Percentiles rank a stretch among this genome's conserved stretches.
Conservation (phyloP, 1,284 basidiomycete species). For the Tilletia horrida region DNA sequence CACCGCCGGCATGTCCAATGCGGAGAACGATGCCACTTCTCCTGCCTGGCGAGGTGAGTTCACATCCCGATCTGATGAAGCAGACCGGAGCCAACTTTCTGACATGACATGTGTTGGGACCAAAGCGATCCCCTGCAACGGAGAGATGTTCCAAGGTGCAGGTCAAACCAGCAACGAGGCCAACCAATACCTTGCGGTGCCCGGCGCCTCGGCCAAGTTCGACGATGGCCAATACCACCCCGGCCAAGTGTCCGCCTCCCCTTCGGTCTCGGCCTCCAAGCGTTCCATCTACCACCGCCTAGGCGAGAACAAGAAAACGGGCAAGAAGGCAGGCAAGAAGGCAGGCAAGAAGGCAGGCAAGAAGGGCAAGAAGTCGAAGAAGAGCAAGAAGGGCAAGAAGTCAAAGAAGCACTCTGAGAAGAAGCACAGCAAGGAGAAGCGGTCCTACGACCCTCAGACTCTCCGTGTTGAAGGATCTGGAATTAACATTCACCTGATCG, state of each 20-base stretch:
- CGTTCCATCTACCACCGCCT: constrained; percentile 12
- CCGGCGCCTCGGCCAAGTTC: background rate
- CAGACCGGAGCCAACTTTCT: background rate
- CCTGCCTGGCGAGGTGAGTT: constrained; percentile 11
- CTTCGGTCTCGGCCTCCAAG: background rate
- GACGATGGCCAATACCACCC: background rate
- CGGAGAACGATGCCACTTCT: constrained; percentile 1
- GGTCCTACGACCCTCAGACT: background rate
- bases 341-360: background rate
- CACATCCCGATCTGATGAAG: background rate
- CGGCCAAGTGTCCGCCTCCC: constrained; percentile 1
- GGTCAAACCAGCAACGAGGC: background rate
- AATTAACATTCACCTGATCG: constrained; percentile 8
- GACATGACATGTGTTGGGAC: background rate
- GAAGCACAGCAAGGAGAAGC: background rate
- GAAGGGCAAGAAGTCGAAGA: constrained; percentile 16
- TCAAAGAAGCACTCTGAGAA: background rate
- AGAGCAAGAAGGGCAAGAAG: constrained; percentile 18
- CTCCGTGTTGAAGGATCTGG: background rate
- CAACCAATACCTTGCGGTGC: constrained; percentile 6
- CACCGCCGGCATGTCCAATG: background rate
- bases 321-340: constrained; percentile 12
- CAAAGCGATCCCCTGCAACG: constrained; percentile 7
- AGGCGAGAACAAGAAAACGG: background rate
- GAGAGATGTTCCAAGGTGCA: constrained; percentile 16